Evolutionary conservation across 129 eudicot genomes (phyloP), one percentile per base, ranked within the genome.

Genomic region (Chrysanthemum seticuspe): DNA sequence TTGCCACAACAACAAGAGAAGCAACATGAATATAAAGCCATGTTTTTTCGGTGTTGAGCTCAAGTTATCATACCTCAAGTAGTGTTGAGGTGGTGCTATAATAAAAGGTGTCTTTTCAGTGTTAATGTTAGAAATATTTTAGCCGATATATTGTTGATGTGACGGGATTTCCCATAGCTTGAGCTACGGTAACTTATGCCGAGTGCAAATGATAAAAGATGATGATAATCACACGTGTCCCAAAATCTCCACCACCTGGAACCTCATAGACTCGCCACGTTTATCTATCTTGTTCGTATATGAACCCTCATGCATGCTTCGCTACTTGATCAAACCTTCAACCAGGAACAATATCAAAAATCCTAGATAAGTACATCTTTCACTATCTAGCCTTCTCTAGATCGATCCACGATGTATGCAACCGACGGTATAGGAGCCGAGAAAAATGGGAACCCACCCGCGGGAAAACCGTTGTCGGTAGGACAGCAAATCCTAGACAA

Each of bases 401-500:
- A 60, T 34, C 63, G 44, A 40, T 6, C 9, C 7, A 6, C 13
- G 34, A 75, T 69, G 74, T 69, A 75, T 27, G 64, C 27, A 47
- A 14, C 58, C 4, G 70, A 54, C 4, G 73, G 61, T 3, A n/a
- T 79, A 62, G 81, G 80, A 15, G 72, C 34, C 0, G 69, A 44
- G 29, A 68, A 74, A 13, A 64, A 63, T 6, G 77, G 44, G 31
- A 74, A 58, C 29, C 81, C 87, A 50, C 85, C n/a, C n/a, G n/a
- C 86, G 34, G 90, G 85, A 34, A 73, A 78, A 79, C 65, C 88
- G n/a, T 54, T 73, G 81, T 74, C 82, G 3, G 13, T 71, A 78
- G 89, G 72, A 13, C 83, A 80, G 18, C 81, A 80, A 25, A 52
- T 89, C 51, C 34, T 84, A 7, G 84, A 89, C 77, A 89, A 80